A percentile compares a stretch with the other conserved stretches of the same genome.
Conservation (phyloP, 768 basidiomycete species). For the Mycena polygramma region DNA sequence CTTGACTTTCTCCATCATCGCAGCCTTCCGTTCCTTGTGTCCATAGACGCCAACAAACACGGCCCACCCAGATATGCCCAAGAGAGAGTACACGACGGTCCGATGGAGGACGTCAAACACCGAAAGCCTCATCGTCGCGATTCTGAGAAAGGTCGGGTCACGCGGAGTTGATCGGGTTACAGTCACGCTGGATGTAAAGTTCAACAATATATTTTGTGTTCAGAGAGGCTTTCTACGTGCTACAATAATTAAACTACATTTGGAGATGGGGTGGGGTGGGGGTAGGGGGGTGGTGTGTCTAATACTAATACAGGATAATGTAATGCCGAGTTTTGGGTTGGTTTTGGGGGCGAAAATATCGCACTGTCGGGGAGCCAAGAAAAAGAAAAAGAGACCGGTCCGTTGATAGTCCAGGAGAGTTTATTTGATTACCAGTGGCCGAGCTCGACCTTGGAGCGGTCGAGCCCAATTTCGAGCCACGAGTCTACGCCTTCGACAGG, state of each 20-base stretch:
- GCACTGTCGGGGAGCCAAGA: slow-evolving; percentile 1
- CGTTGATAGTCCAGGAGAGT: not conserved
- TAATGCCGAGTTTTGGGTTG: slow-evolving; percentile 7
- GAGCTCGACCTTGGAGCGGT: slow-evolving; percentile 55
- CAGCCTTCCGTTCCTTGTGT: slow-evolving; percentile 54
- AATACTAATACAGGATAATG: slow-evolving; percentile 16
- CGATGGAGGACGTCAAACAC: slow-evolving; percentile 66
- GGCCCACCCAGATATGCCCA: slow-evolving; percentile 65
- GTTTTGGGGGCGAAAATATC: slow-evolving; percentile 11
- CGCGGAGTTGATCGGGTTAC: not conserved
- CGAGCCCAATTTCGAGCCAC: slow-evolving; percentile 70
- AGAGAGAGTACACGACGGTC: slow-evolving; percentile 66
- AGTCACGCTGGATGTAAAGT: slow-evolving; percentile 14
- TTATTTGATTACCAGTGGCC: slow-evolving; percentile 72
- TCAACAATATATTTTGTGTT: not conserved
- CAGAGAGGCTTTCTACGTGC: slow-evolving; percentile 15
- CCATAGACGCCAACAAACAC: slow-evolving; percentile 65
- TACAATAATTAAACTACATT: slow-evolving; percentile 30
- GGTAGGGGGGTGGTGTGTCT: not conserved
- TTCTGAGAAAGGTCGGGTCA: not conserved
- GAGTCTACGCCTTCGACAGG: slow-evolving; percentile 56
- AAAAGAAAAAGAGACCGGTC: not conserved
- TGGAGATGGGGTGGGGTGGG: not conserved
- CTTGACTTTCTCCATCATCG: slow-evolving; percentile 67
- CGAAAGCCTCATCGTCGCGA: slow-evolving; percentile 7